Conservation (phyloP, 2,329 filamentous ascomycete species). For the Epichloe uncinata region DNA sequence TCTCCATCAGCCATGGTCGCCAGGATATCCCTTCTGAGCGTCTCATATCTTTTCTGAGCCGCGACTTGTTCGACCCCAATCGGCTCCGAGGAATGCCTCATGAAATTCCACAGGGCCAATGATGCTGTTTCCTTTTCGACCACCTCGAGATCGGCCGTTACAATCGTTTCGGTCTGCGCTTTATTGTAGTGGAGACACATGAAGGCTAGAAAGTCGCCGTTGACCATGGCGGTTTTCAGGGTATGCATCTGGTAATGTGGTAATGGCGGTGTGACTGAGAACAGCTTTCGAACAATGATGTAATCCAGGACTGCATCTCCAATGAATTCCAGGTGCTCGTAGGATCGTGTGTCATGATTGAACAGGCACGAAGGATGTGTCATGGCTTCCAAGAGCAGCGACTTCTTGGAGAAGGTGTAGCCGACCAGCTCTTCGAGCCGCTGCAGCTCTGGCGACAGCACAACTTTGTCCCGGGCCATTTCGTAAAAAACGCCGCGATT, state of each 20-base stretch:
- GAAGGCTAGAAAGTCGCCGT: constrained; percentile 68
- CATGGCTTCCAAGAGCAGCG: constrained; percentile 62
- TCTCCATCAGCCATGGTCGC: constrained; percentile 33
- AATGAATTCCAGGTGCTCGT: constrained; percentile 74
- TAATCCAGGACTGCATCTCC: constrained; percentile 78
- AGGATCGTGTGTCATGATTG: constrained; percentile 24
- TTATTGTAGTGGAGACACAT: constrained; percentile 42
- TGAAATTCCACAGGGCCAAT: constrained; percentile 52
- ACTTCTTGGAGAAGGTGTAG: constrained; percentile 55
- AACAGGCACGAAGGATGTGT: constrained; percentile 57
- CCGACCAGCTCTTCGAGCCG: constrained; percentile 54
- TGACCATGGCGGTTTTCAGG: constrained; percentile 63
- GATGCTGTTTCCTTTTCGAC: constrained; percentile 8
- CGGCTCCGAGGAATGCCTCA: constrained; percentile 42
- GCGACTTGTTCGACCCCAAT: constrained; percentile 33
- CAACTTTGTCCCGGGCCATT: constrained; percentile 20
- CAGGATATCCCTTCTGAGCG: constrained; percentile 34
- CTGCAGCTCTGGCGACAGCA: constrained; percentile 27
- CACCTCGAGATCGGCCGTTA: constrained; percentile 9
- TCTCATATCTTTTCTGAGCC: constrained; percentile 31
- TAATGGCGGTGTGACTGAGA: constrained; percentile 28
- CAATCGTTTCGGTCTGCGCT: constrained; percentile 10
- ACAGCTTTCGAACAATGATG: constrained; percentile 54
- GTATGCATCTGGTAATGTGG: constrained; percentile 54
- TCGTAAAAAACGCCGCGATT: constrained; percentile 31